Evolutionary conservation across 148 eudicot genomes (phyloP), one percentile per base, ranked within the genome.

Genomic region (Diospyros kaki): DNA sequence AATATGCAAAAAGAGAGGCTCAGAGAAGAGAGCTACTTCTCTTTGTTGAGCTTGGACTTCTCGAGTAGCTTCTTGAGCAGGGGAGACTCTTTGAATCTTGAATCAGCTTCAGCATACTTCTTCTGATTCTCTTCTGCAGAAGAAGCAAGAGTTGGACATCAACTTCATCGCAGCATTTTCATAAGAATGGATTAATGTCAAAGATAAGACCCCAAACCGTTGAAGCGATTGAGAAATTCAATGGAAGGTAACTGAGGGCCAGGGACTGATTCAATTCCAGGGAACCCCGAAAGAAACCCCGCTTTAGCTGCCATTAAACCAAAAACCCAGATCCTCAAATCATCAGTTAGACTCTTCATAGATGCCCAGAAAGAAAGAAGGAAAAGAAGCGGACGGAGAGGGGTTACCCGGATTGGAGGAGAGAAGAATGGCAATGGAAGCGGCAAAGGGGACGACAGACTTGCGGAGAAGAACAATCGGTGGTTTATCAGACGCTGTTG

Each of bases 41-140:
- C 97, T 74, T 90, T 94, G 69, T 94, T 94, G 73, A 58, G 72
- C 79, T 86, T 82, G 64, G 96, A 82, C 48, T 83, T 82, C 84
- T 94, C 97, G 40, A 92, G 90, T 60, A 94, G 78, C 88, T 92
- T 82, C 78, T 94, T 92, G 40, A 94, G 86, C 71, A 94, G 72
- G n/a, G 98, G 98, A 18, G 98, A 90, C 68, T 90, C 88, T 77
- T 81, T 89, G 80, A 94, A 82, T 86, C 93, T 90, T 74, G 91
- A 95, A 82, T 94, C 98, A 78, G 82, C 78, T 73, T 87, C 96
- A 46, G 96, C 92, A 73, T 94, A 94, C 84, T 68, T 89, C 78
- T 94, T 94, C 79, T 90, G 96, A 82, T 94, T 90, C 81, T 87
- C 92, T 42, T 92, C 98, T 94, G 86, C 85, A 89, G 80, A 56